phyloP scores from a whole-genome alignment of 225 moss, liverwort and hornwort genomes.

The Anthoceros angustus region DNA sequence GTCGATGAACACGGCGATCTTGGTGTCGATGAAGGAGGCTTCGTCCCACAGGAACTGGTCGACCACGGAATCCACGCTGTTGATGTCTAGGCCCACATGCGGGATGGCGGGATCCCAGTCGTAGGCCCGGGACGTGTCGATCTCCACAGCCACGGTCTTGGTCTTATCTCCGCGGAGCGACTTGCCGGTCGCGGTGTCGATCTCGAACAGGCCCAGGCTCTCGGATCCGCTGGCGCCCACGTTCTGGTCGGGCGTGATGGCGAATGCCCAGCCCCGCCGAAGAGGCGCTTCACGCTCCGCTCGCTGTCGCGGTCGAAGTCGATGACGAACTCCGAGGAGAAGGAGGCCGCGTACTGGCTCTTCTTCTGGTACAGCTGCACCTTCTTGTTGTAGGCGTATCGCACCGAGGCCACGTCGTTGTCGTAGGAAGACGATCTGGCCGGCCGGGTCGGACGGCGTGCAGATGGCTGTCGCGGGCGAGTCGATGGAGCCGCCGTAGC shows the following conservation, averaged over 20 bases:
- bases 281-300: conserved; percentile 19
- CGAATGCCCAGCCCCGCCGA: conserved; percentile 37
- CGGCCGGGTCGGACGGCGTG: conserved; percentile 7
- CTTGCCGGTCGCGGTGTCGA: conserved; percentile 21
- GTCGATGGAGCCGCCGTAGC: conserved; percentile 13
- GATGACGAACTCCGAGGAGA: conserved; percentile 23
- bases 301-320: conserved; percentile 24
- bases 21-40: conserved; percentile 16
- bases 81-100: conserved; percentile 37
- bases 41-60: conserved; percentile 31
- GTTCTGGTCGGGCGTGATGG: conserved; percentile 18
- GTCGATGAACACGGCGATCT: conserved; percentile 33
- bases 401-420: conserved; percentile 16
- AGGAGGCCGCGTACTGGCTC: conserved; percentile 25
- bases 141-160: conserved; percentile 41
- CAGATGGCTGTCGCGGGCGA: conserved; percentile 13
- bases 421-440: conserved; percentile 12
- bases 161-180: conserved; percentile 10
- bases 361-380: conserved; percentile 29
- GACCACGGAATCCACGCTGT: conserved; percentile 37
- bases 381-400: conserved; percentile 22
- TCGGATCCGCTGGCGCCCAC: conserved; percentile 19
- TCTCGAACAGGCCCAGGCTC: conserved; percentile 32
- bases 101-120: conserved; percentile 17
- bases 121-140: conserved; percentile 22